Base-by-base conservation (phyloP, 371 early-diverging fungal species). In the Amoeboradix gromovi region DNA sequence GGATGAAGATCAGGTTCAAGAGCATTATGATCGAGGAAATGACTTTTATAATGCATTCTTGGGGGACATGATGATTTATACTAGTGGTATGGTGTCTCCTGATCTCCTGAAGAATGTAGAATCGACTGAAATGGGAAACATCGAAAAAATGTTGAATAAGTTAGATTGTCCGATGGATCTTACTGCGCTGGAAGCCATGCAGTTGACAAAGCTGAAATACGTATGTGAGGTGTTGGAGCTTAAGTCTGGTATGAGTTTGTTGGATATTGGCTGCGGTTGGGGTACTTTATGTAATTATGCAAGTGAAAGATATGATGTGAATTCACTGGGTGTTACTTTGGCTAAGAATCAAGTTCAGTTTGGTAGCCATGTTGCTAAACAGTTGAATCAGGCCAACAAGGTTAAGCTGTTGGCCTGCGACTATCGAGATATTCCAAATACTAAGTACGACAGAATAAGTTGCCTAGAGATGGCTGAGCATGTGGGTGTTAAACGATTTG, bases 261-360 rank as follows among this genome's bases (percentile, higher is more conserved):
- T 95, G 78, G 96, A 95, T 79, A 90, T 95, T 79, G 96, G 96
- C 69, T 92, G 93, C 76, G 96, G 94, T n/a, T 94, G 96, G 94
- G 94, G 93, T 70, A 92, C 94, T 28, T 83, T 94, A 66, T 82
- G 83, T 67, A 86, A 87, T 68, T 87, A 84, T 76, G 91, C 94
- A 48, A 82, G 94, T 71, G 89, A 91, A 82, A 76, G 90, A 75
- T 89, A 83, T 73, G 86, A 85, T 68, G 84, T 86, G 73, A 80
- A 88, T 69, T 89, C 91, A 31, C 88, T 91, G 31, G 96, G 94
- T 75, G 87, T 95, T 74, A 92, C 93, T 68, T 82, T 95, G 69
- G 89, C 87, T 69, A 80, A 83, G 70, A 91, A 93, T 78, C 94
- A 94, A 79, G 84, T 87, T 65, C 85, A 82, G 17, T 93, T 85